Base-by-base conservation (phyloP, 2,329 filamentous ascomycete species). In the Xylaria sp. region DNA sequence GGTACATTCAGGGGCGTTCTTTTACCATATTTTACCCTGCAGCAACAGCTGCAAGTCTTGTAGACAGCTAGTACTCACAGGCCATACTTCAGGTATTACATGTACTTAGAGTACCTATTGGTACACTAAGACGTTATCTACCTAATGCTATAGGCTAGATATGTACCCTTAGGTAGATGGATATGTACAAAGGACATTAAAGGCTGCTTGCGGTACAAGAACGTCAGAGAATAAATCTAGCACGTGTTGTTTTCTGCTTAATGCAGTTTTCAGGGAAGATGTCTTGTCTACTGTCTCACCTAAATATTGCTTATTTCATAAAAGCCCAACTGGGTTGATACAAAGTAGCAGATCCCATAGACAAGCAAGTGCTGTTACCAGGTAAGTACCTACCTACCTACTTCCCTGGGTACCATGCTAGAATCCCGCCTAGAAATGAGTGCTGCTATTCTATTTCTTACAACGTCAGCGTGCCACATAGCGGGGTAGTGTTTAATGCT, bases 141-240 rank as follows among this genome's bases (percentile, higher is more conserved):
- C n/a, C 22, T 53, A 22, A 51, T 54, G 17, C 20, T 45, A 20
- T 39, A 36, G 29, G 33, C n/a, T n/a, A n/a, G n/a, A n/a, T n/a
- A n/a, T n/a, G n/a, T n/a, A n/a, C n/a, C n/a, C n/a, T 49, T 36
- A 49, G 49, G 27, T 13, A 31, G 17, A 11, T 39, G 31, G 27
- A 54, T 47, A 47, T 2, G 7, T 15, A 58, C 58, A 60, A 68
- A 66, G 63, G 36, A 25, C 13, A n/a, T 51, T 29, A 39, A 29
- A 59, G 17, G 63, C 67, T 57, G 67, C 47, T 69, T 69, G 63
- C 67, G 58, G 66, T 39, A 49, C 27, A 50, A 66, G 11, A 17
- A 15, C 31, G 50, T 13, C n/a, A 49, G 38, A 22, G 25, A 33
- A 51, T 47, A 57, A 49, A 58, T 44, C 36, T 54, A 22, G 42